Percentiles rank a stretch among this genome's conserved stretches.
phyloP scores from a whole-genome alignment of 345 rosid species.

The Brassica incana region DNA sequence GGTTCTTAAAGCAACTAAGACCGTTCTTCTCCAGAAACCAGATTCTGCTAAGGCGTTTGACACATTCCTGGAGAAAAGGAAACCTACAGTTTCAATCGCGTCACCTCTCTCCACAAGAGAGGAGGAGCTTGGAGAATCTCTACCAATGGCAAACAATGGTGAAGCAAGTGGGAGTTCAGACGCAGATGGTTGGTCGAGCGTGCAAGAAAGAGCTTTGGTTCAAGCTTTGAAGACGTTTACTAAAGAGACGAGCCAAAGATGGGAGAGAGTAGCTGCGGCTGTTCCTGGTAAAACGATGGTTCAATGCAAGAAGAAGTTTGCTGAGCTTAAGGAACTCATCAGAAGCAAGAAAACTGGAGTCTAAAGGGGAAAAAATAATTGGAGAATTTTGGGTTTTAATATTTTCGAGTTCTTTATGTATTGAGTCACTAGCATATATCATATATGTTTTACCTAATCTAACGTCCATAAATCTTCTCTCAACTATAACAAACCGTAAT shows the following conservation, averaged over 20 bases:
- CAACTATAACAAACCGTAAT: conserved; percentile 24
- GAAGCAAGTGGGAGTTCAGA: conserved; percentile 59
- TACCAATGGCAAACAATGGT: conserved; percentile 30
- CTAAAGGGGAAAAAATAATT: neutral
- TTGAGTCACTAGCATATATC: neutral
- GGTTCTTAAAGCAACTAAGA: conserved; percentile 84
- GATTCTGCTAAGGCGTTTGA: conserved; percentile 83
- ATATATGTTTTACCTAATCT: neutral
- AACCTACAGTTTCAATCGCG: conserved; percentile 59
- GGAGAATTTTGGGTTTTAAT: neutral
- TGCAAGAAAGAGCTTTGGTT: conserved; percentile 83
- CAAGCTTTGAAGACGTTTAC: conserved; percentile 97
- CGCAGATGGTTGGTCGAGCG: conserved; percentile 78
- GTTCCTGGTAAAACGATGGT: conserved; percentile 90
- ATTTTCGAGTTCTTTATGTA: neutral
- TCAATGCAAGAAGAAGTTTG: conserved; percentile 90
- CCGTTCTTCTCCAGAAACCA: conserved; percentile 90
- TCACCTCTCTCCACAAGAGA: conserved; percentile 87
- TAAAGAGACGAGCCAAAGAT: conserved; percentile 73
- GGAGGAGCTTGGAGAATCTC: conserved; percentile 57
- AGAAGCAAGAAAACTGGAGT: conserved; percentile 64
- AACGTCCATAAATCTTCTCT: neutral
- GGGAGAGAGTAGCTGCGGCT: conserved; percentile 94
- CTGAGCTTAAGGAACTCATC: conserved; percentile 64
- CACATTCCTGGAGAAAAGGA: conserved; percentile 90